phyloP scores from a whole-genome alignment of 768 basidiomycete genomes.

The Rhodosporidiobolus odoratus region DNA sequence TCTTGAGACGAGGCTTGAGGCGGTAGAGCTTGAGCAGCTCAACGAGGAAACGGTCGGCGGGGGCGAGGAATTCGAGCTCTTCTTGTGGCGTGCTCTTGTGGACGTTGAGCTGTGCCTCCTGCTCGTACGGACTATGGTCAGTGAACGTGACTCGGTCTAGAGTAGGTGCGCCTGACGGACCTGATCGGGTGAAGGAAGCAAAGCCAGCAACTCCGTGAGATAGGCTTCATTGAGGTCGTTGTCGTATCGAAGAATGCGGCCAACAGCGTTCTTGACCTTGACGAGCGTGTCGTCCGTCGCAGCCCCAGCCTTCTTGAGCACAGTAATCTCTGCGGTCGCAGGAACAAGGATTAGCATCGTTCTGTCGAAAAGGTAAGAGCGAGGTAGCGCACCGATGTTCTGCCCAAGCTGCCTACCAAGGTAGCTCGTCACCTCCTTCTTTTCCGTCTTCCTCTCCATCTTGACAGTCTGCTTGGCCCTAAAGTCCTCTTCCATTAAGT shows the following conservation, averaged over 20 bases:
- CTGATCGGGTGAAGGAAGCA: constrained; percentile 77
- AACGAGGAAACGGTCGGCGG: constrained; percentile 93
- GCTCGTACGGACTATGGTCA: neutral
- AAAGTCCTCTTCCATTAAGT: constrained; percentile 96
- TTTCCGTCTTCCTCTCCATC: constrained; percentile 65
- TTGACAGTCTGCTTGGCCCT: constrained; percentile 75
- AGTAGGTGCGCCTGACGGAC: neutral
- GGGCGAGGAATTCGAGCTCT: constrained; percentile 82
- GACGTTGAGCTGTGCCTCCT: constrained; percentile 79
- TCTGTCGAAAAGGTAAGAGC: neutral
- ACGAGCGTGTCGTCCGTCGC: constrained; percentile 22
- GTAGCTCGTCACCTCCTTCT: constrained; percentile 56
- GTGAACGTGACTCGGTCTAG: neutral
- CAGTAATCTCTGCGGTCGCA: constrained; percentile 12
- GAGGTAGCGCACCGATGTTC: constrained; percentile 79
- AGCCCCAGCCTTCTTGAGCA: constrained; percentile 31
- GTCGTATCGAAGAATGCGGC: constrained; percentile 72
- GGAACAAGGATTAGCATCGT: neutral
- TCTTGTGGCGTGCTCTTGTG: constrained; percentile 79
- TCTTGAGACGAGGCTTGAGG: constrained; percentile 76
- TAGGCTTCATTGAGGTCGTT: constrained; percentile 77
- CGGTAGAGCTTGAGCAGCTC: constrained; percentile 91
- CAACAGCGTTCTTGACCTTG: constrained; percentile 23
- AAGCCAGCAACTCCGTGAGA: constrained; percentile 76
- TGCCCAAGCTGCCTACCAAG: constrained; percentile 79